Evolutionary conservation across 2,329 filamentous ascomycete species (phyloP).

Genomic region (Fusarium globosum): DNA sequence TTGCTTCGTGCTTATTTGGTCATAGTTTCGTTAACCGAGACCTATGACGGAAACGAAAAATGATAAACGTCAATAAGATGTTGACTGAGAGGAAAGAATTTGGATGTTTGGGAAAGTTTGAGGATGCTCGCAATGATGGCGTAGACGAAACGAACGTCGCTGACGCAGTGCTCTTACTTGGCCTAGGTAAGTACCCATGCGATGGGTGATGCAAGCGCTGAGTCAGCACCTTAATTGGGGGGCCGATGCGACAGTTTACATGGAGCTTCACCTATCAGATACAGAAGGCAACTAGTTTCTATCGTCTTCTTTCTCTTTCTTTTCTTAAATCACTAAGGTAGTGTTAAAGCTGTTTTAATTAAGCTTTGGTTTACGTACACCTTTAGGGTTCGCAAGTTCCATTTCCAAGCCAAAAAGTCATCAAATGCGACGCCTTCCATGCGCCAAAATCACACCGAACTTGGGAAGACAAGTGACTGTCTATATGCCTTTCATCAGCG

Average conservation of each 20-base stretch:
- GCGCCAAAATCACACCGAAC: neutral
- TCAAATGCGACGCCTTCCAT: neutral
- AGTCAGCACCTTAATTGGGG: constrained; percentile 7
- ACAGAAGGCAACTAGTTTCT: neutral
- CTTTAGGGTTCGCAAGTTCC: neutral
- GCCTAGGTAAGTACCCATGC: neutral
- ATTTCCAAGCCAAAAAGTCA: neutral
- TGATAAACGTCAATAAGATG: neutral
- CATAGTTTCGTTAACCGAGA: constrained; percentile 23
- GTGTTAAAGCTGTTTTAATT: neutral
- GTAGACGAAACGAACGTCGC: constrained; percentile 13
- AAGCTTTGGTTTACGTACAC: neutral
- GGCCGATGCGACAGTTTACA: neutral
- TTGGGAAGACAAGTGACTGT: neutral
- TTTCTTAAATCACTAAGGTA: neutral
- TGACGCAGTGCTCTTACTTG: constrained; percentile 37
- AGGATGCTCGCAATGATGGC: constrained; percentile 32
- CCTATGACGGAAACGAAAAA: neutral
- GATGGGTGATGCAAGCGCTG: neutral
- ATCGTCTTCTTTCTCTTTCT: neutral
- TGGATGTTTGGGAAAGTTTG: constrained; percentile 22
- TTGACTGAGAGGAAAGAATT: neutral
- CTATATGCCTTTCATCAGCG: neutral
- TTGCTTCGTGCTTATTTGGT: constrained; percentile 26
- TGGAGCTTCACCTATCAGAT: neutral